A percentile compares a stretch with the other conserved stretches of the same genome.
These are phyloP conservation scores for Termitomyces sp. DNA, from an alignment of 768 basidiomycete species.

Conservation along the genomic window DNA sequence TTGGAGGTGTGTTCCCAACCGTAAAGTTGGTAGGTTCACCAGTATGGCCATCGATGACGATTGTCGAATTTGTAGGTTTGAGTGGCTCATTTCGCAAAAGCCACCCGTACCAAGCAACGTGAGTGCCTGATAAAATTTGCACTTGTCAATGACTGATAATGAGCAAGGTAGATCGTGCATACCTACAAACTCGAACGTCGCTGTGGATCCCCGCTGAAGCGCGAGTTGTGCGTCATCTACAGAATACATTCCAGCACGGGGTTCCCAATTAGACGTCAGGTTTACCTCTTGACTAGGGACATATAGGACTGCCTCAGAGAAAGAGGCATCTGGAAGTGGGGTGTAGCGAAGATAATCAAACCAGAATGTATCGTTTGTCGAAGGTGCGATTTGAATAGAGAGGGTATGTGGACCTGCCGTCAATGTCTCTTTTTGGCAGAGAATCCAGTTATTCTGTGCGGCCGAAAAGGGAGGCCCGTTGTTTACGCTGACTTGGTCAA, in stretches of 20 bases:
- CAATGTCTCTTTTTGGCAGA: constrained; percentile 15
- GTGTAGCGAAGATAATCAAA: constrained; percentile 4
- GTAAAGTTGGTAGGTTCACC: not conserved
- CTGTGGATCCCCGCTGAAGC: not conserved
- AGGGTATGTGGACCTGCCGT: constrained; percentile 18
- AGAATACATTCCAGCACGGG: not conserved
- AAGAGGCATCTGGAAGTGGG: not conserved
- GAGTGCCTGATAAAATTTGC: not conserved
- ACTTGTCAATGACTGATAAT: not conserved
- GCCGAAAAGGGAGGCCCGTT: not conserved
- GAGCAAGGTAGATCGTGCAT: not conserved
- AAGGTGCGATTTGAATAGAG: constrained; percentile 10
- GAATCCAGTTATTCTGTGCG: constrained; percentile 14
- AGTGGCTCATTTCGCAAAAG: not conserved
- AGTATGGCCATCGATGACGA: not conserved
- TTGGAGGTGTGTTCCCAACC: not conserved
- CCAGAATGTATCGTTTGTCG: constrained; percentile 2
- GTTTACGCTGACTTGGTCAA: constrained; percentile 17
- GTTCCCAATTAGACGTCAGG: not conserved
- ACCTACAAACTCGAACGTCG: not conserved
- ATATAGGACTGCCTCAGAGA: not conserved
- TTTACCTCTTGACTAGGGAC: not conserved
- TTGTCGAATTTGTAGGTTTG: not conserved
- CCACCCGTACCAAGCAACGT: not conserved
- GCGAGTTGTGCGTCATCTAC: not conserved